These are phyloP conservation scores for Pholiota conissans DNA, from an alignment of 768 basidiomycete species.

Conservation along the genomic window DNA sequence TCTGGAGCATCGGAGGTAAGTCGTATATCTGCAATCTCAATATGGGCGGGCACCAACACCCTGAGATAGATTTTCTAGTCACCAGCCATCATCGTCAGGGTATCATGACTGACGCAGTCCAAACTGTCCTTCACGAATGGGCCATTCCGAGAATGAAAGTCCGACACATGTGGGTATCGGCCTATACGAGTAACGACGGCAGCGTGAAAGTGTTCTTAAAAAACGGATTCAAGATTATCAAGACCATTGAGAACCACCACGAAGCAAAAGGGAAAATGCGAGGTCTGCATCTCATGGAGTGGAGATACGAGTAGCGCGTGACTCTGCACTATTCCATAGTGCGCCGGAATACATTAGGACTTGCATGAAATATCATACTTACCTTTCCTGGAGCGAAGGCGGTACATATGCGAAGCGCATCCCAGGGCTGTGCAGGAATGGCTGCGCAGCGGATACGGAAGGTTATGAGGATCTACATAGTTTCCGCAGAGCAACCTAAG, in stretches of 20 bases:
- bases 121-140: conserved; percentile 56
- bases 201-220: conserved; percentile 59
- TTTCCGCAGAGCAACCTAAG: too few species aligned
- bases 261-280: conserved; percentile 22
- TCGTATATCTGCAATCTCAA: conserved; percentile 10
- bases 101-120: conserved; percentile 71
- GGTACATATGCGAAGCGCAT: too few species aligned
- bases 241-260: conserved; percentile 14
- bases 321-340: too few species aligned
- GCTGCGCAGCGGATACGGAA: too few species aligned
- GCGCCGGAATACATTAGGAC: too few species aligned
- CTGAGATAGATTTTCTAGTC: neutral
- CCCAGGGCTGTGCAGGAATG: too few species aligned
- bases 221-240: conserved; percentile 25
- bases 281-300: conserved; percentile 28
- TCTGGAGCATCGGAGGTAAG: conserved; percentile 64
- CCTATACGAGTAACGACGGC: conserved; percentile 53
- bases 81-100: conserved; percentile 49
- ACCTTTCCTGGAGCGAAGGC: too few species aligned
- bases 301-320: conserved; percentile 25
- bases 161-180: conserved; percentile 41
- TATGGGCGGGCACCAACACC: neutral
- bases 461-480: too few species aligned
- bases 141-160: conserved; percentile 64
- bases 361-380: too few species aligned